Base-by-base conservation (phyloP, 306 rosid species). In the Prosopis cineraria region DNA sequence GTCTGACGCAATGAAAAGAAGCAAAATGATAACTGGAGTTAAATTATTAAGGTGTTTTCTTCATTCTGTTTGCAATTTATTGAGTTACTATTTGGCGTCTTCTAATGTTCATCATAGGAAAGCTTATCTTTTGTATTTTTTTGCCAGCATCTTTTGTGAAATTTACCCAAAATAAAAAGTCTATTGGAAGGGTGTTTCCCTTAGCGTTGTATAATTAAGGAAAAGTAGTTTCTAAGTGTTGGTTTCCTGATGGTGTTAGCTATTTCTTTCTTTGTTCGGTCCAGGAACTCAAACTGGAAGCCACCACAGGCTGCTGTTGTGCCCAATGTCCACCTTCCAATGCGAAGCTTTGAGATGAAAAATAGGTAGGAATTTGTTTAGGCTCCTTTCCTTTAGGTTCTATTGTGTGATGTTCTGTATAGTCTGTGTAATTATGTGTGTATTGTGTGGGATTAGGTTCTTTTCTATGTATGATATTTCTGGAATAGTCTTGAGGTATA, bases 311-410 rank as follows among this genome's bases (percentile, higher is more conserved):
- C 95, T 56, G 92, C 96, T 53, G 73, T 91, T 73, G 55, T 84
- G 19, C 86, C 93, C 4, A 82, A 74, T 82, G 74, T 86, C 75
- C 99, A 95, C 83, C 98, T 95, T 45, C 99, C 99, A 19, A 95
- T 91, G 99, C 99, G 99, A 22, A 95, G 98, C 68, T 89, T 83
- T 10, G 98, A 95, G 84, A 64, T 87, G 53, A 93, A 95, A 78
- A 89, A 95, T 78, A 87, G 96, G 98, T 89, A 68, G 74, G 74
- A 79, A 48, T 36, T 39, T n/a, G 27, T 70, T 72, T 7, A 16
- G 52, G 82, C 40, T 67, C 20, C 36, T 17, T 80, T 70, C 36
- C 31, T 53, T 72, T 58, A 36, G 62, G 79, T 75, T 52, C 11
- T 22, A 3, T 27, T 36, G 12, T 36, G 12, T 44, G 48, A 41